Evolutionary conservation across 2,329 filamentous ascomycete genomes (phyloP), one percentile per base, ranked within the genome.

Genomic region (Fusarium albosuccineum): DNA sequence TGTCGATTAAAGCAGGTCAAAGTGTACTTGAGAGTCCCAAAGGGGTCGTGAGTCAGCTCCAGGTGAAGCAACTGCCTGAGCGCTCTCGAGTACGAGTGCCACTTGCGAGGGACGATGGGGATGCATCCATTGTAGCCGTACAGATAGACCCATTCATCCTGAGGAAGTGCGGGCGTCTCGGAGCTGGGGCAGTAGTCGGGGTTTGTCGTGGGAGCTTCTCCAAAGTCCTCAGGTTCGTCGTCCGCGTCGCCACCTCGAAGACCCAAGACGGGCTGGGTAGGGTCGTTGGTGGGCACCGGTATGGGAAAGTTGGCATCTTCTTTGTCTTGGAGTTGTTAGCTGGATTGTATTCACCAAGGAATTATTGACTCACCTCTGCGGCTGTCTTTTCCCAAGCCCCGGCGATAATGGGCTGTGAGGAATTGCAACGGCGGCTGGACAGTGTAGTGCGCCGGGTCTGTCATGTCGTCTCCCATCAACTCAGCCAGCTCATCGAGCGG

Each of bases 51-150:
- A 9, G n/a, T 22, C 30, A 48, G n/a, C 8, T 53, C 58, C 10
- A 73, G 42, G 9, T 66, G 68, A 4, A 78, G 62, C 6, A 78
- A 55, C 11, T 68, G 66, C 10, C 70, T 60, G 6, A 72, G 51
- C 5, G 75, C 76, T 1, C 9, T 22, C 3, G 67, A 36, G 33
- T 70, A 74, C 1, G 73, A 67, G 3, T 37, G 48, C 40, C 60
- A 68, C 26, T 75, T 61, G 22, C 44, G 29, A 5, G 70, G 64
- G 13, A 68, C 44, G 6, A 77, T 70, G 5, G 70, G 68, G 3
- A 78, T 56, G 4, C 52, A 56, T 9, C 77, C 89, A 3, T 76
- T 71, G 44, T 58, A 66, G 1, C 77, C 73, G 14, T 73, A 73
- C 1, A 78, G 26, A 34, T 64, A 57, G 8, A 64, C 14, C 66